These are phyloP conservation scores for Chlorella sp. DNA, from an alignment of 139 green algal species.

Conservation along the genomic window DNA sequence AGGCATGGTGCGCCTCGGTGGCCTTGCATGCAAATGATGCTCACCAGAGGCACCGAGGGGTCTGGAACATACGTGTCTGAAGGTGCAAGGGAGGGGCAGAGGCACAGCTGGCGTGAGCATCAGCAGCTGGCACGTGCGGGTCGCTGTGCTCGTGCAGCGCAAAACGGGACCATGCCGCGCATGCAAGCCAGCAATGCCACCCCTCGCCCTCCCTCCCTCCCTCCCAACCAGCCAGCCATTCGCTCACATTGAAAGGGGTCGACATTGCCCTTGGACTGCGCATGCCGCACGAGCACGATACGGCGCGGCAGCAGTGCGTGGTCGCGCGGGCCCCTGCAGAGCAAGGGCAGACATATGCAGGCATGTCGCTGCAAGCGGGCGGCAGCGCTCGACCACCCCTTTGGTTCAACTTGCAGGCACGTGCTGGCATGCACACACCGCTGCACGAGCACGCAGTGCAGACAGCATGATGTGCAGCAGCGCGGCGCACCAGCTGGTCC, in stretches of 20 bases:
- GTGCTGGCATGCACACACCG: no score
- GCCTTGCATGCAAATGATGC: no score
- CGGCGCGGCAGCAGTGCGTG: constrained; percentile 77
- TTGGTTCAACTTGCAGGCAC: no score
- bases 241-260: no score
- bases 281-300: constrained; percentile 92
- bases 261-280: constrained; percentile 85
- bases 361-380: neutral
- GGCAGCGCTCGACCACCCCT: no score
- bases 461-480: no score
- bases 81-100: neutral
- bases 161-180: no score
- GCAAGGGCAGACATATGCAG: neutral
- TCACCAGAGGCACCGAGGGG: constrained; percentile 16
- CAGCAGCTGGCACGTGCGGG: no score
- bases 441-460: neutral
- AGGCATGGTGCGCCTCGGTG: no score
- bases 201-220: neutral
- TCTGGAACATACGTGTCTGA: constrained; percentile 15
- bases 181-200: no score
- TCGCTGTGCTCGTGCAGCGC: no score
- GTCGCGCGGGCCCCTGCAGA: constrained; percentile 80
- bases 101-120: neutral
- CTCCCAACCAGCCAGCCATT: neutral
- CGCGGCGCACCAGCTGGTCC: constrained; percentile 31